Conservation (phyloP, 176 grass and related monocot species). For the Bonia amplexicaulis region DNA sequence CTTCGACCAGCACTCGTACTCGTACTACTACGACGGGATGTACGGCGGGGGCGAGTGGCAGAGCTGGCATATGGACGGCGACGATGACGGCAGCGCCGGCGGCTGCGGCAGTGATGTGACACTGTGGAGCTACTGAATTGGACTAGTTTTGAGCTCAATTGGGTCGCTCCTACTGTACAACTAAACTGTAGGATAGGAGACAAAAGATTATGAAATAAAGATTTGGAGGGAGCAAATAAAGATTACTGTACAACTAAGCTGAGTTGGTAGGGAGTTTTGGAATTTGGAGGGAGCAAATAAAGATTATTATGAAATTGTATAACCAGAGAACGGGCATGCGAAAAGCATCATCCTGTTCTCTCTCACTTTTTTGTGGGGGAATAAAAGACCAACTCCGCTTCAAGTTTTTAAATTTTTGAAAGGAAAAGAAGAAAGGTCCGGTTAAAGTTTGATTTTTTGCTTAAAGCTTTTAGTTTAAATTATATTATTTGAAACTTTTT, state of each 20-base stretch:
- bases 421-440: background rate
- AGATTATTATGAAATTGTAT: background rate
- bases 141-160: background rate
- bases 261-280: no score
- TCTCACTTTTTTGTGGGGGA: background rate
- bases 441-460: background rate
- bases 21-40: slow-evolving; percentile 49
- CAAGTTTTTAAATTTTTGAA: background rate
- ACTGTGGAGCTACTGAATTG: slow-evolving; percentile 57
- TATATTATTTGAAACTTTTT: no score
- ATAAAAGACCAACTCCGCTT: slow-evolving; percentile 7
- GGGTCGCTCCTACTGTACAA: background rate
- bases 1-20: slow-evolving; percentile 15
- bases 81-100: slow-evolving; percentile 21
- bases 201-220: no score
- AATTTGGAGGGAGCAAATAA: background rate
- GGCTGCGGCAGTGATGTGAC: slow-evolving; percentile 29
- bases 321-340: background rate
- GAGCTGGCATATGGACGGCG: slow-evolving; percentile 32
- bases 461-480: no score
- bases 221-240: background rate
- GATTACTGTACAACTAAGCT: no score
- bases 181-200: background rate
- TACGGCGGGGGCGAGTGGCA: background rate
- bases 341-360: background rate